Evolutionary conservation across 257 asterid species (phyloP).

Genomic region (Eucommia ulmoides): DNA sequence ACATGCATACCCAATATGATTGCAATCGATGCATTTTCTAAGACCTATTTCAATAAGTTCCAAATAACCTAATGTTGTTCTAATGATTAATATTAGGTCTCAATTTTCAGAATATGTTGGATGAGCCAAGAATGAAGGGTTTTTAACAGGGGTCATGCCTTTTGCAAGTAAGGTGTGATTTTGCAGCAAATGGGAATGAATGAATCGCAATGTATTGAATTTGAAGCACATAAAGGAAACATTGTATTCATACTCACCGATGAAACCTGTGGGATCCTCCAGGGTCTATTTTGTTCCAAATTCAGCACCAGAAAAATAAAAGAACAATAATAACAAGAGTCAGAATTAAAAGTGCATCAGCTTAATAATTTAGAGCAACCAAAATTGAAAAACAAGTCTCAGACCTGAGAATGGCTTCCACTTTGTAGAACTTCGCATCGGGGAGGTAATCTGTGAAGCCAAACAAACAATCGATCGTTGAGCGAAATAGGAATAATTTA

Average conservation of each 20-base stretch:
- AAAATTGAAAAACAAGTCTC: background rate
- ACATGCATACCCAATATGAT: too few species aligned
- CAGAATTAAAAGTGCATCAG: background rate
- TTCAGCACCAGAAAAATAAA: conserved; percentile 7
- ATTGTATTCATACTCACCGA: conserved; percentile 41
- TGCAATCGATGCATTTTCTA: too few species aligned
- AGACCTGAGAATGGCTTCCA: conserved; percentile 90
- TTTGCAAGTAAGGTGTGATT: too few species aligned
- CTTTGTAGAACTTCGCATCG: conserved; percentile 70
- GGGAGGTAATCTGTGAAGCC: conserved; percentile 43
- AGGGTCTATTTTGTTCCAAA: conserved; percentile 47
- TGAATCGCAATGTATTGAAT: background rate
- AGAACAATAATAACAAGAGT: background rate
- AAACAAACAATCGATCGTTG: background rate
- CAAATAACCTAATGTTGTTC: too few species aligned
- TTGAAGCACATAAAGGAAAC: background rate
- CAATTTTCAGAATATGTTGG: too few species aligned
- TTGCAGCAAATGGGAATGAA: too few species aligned
- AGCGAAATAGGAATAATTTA: background rate
- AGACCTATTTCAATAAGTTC: too few species aligned
- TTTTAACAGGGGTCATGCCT: too few species aligned
- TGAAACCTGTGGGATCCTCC: conserved; percentile 91
- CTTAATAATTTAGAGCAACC: background rate
- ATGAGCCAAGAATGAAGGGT: too few species aligned
- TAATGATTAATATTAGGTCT: too few species aligned